These are phyloP conservation scores for Phaeomoniella chlamydospora DNA, from an alignment of 2,329 filamentous ascomycete species.

Conservation along the genomic window DNA sequence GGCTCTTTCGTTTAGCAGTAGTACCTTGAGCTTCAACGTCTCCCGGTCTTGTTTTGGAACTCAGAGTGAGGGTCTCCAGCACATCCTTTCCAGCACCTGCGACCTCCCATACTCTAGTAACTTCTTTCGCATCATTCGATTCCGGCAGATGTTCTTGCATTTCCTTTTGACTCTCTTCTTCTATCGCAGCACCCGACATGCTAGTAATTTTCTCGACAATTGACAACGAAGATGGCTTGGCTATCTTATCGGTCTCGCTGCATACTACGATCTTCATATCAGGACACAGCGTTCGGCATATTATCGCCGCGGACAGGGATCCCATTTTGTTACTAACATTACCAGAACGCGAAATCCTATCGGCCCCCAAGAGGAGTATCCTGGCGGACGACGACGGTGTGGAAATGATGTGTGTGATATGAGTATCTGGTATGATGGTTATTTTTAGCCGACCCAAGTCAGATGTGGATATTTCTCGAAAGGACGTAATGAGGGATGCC, in stretches of 20 bases:
- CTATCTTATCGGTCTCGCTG: constrained; percentile 48
- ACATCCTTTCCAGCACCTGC: constrained; percentile 5
- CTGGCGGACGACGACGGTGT: constrained; percentile 16
- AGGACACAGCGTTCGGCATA: constrained; percentile 35
- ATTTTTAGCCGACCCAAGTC: constrained; percentile 16
- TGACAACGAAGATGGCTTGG: constrained; percentile 26
- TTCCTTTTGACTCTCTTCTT: background rate
- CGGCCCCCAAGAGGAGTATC: constrained; percentile 50
- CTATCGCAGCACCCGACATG: constrained; percentile 33
- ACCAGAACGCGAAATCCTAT: constrained; percentile 42
- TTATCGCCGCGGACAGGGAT: constrained; percentile 43
- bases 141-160: background rate
- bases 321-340: constrained; percentile 55
- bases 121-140: constrained; percentile 1
- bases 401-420: constrained; percentile 34
- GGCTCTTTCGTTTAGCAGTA: constrained; percentile 8
- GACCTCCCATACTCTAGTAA: constrained; percentile 13
- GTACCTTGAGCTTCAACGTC: too few relatives aligned
- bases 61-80: constrained; percentile 2
- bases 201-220: constrained; percentile 37
- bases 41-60: background rate
- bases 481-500: constrained; percentile 17
- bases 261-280: constrained; percentile 37
- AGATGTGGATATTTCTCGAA: background rate
- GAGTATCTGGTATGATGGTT: constrained; percentile 45